Evolutionary conservation across 2,329 filamentous ascomycete genomes (phyloP).

Genomic region (Ilyonectria sp.): DNA sequence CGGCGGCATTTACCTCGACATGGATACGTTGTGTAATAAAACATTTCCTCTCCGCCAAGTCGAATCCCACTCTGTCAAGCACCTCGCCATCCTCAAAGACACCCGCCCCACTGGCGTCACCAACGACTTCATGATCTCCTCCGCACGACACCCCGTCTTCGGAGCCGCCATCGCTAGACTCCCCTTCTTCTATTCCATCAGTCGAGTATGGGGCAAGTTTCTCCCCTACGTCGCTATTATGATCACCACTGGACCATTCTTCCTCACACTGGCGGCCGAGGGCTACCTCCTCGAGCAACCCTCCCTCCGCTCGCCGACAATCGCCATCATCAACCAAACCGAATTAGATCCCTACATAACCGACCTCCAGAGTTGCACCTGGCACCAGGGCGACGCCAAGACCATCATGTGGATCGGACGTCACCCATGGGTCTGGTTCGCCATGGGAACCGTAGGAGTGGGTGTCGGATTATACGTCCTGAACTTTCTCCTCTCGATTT

Average conservation of each 20-base stretch:
- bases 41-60: conserved; percentile 37
- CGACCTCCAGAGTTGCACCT: conserved; percentile 58
- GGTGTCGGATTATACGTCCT: conserved; percentile 34
- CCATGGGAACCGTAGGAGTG: conserved; percentile 46
- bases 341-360: conserved; percentile 51
- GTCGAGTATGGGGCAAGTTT: conserved; percentile 74
- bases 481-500: conserved; percentile 29
- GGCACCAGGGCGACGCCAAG: conserved; percentile 63
- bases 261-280: conserved; percentile 82
- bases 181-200: conserved; percentile 69
- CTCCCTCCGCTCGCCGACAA: conserved; percentile 43
- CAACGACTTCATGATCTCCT: conserved; percentile 84
- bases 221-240: conserved; percentile 83
- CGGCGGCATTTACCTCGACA: conserved; percentile 74
- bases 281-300: conserved; percentile 74
- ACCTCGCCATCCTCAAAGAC: conserved; percentile 52
- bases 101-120: conserved; percentile 84
- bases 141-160: conserved; percentile 83
- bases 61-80: conserved; percentile 47
- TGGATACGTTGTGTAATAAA: conserved; percentile 65
- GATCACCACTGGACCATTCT: conserved; percentile 83
- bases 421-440: conserved; percentile 52
- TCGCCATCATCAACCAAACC: conserved; percentile 49
- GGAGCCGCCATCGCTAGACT: conserved; percentile 77
- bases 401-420: conserved; percentile 64